These are phyloP conservation scores for Picocystis sp. DNA, from an alignment of 163 green algal genomes.

Conservation along the genomic window DNA sequence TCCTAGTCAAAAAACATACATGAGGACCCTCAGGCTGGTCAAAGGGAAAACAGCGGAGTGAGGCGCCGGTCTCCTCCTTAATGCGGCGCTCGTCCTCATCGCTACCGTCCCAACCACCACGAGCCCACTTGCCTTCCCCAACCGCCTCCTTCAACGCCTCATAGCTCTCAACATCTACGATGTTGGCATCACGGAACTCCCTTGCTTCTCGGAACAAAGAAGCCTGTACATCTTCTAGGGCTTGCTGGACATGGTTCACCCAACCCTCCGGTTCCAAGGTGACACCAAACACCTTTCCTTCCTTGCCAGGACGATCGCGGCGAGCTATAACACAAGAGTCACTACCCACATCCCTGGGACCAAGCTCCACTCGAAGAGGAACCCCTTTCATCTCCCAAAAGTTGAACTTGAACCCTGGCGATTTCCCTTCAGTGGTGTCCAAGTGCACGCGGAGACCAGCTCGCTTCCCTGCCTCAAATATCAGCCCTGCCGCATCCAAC, in stretches of 20 bases:
- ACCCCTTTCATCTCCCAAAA: constrained; percentile 77
- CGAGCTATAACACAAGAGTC: constrained; percentile 54
- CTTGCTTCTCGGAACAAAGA: constrained; percentile 38
- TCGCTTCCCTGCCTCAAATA: constrained; percentile 33
- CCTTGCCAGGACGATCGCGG: constrained; percentile 52
- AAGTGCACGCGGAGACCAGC: constrained; percentile 60
- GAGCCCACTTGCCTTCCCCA: constrained; percentile 40
- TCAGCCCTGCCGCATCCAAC: constrained; percentile 27
- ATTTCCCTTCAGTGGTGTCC: constrained; percentile 51
- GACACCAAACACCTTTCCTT: constrained; percentile 63
- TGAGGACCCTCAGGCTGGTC: constrained; percentile 54
- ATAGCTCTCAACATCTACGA: constrained; percentile 81
- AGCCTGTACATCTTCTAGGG: constrained; percentile 45
- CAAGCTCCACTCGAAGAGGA: constrained; percentile 76
- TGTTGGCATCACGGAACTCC: constrained; percentile 75
- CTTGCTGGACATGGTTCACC: constrained; percentile 30
- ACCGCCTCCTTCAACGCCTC: constrained; percentile 74
- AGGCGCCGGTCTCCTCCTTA: constrained; percentile 91
- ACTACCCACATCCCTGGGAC: constrained; percentile 66
- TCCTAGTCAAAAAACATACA: constrained; percentile 68
- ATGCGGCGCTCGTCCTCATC: constrained; percentile 70
- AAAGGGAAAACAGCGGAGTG: constrained; percentile 92
- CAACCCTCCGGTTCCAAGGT: constrained; percentile 41
- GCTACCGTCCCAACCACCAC: constrained; percentile 61
- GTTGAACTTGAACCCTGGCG: constrained; percentile 90